Base-by-base conservation (phyloP, 306 rosid genomes). In the Corylus heterophylla region DNA sequence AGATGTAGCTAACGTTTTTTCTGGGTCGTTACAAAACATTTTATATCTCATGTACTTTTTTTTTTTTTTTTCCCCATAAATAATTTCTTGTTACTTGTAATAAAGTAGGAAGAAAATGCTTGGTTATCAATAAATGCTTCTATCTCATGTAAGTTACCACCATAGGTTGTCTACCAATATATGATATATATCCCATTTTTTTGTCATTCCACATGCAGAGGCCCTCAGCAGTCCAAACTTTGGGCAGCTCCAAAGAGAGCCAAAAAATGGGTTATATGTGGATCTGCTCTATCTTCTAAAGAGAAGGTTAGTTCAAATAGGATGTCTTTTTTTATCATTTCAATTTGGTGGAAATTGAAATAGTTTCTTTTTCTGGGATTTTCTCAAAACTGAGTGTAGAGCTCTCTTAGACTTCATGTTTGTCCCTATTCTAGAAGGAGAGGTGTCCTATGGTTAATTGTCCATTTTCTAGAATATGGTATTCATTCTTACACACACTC, bases 231-330 rank as follows among this genome's bases (percentile, higher is more conserved):
- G 37, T 58, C 86, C 64, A 76, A 78, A 39, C 35, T 49, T 61
- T 73, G 64, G 55, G 87, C 42, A 16, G 84, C 80, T 87, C 78
- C 82, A 49, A 9, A 79, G 82, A 82, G 45, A 49, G 54, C 44
- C 69, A 80, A 81, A 59, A 68, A 80, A 62, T 49, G 85, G 93
- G 83, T 88, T 31, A 86, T 95, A 20, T 93, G 99, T 82, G 97
- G 96, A 74, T 95, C 99, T 80, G 97, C 93, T 81, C 81, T 93
- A 75, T 88, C 99, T 73, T 37, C 80, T 16, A 90, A 89, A 66
- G 96, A 95, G 73, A 95, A 89, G 96, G 99, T 95, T 78, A 44
- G 71, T 83, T 67, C 4, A 42, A 39, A 71, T 59, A 22, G 12
- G 18, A 20, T 56, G 12, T 13, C 1, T 70, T 76, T 37, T 37